These are phyloP conservation scores for Venturia asperata DNA, from an alignment of 2,329 filamentous ascomycete genomes.

Conservation along the genomic window DNA sequence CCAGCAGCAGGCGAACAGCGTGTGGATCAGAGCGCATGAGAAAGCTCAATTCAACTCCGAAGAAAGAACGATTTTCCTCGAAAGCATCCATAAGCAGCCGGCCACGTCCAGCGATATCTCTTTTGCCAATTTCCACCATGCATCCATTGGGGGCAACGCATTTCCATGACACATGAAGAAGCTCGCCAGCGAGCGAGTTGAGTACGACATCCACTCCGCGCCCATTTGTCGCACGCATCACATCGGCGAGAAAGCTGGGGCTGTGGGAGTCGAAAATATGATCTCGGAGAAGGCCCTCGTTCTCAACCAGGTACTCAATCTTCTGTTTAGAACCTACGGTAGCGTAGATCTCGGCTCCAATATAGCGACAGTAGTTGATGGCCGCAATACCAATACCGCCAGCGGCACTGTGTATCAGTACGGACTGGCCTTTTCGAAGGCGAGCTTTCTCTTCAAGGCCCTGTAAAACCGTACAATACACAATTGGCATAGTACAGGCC, in stretches of 20 bases:
- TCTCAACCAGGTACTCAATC: constrained; percentile 21
- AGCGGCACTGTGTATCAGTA: constrained; percentile 29
- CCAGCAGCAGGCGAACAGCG: not conserved
- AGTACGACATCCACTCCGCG: constrained; percentile 32
- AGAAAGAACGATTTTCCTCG: not conserved
- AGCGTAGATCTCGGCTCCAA: constrained; percentile 25
- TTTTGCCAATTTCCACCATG: constrained; percentile 31
- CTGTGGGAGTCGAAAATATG: constrained; percentile 31
- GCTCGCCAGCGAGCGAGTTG: constrained; percentile 28
- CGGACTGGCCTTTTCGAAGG: constrained; percentile 29
- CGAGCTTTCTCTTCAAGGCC: constrained; percentile 27
- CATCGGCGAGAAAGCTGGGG: constrained; percentile 23
- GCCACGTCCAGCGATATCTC: constrained; percentile 15
- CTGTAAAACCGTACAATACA: constrained; percentile 26
- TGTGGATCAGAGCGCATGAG: too few species aligned
- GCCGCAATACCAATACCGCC: constrained; percentile 29
- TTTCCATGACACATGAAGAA: constrained; percentile 25
- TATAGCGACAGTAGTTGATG: constrained; percentile 25
- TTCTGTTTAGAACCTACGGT: constrained; percentile 28
- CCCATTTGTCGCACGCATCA: constrained; percentile 26
- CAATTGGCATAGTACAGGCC: constrained; percentile 24
- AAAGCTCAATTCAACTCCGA: constrained; percentile 3
- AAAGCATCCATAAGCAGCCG: constrained; percentile 21
- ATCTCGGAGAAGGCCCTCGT: constrained; percentile 24
- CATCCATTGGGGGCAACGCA: constrained; percentile 27